These are phyloP conservation scores for Citrullus amarus DNA, from an alignment of 306 rosid genomes.

Conservation along the genomic window DNA sequence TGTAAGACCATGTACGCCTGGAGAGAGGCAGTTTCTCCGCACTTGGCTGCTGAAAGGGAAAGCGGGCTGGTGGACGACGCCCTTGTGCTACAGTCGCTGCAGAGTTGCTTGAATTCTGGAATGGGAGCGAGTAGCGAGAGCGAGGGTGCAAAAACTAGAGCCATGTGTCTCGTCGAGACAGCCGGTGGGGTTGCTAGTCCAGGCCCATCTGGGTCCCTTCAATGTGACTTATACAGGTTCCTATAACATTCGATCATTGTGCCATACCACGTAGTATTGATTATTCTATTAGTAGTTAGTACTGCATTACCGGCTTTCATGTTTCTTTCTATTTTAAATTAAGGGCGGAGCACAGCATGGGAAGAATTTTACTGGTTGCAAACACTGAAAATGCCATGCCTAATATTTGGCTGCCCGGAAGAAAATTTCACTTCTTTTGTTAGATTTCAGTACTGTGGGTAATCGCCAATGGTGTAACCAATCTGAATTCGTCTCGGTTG, in stretches of 20 bases:
- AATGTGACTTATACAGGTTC: conserved; percentile 83
- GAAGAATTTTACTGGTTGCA: not conserved
- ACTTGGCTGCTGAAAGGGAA: conserved; percentile 77
- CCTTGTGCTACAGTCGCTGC: conserved; percentile 30
- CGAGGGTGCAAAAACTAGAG: conserved; percentile 24
- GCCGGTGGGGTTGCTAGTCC: conserved; percentile 96
- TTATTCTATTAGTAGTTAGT: not conserved
- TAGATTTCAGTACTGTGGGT: not conserved
- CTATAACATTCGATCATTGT: not conserved
- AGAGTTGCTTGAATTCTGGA: conserved; percentile 32
- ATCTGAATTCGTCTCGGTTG: not conserved
- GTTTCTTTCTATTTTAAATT: not conserved
- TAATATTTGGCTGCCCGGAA: not conserved
- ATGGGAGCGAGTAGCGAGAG: conserved; percentile 13
- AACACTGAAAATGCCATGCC: not conserved
- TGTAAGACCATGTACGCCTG: conserved; percentile 88
- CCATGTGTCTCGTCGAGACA: conserved; percentile 66
- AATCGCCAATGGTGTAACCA: not conserved
- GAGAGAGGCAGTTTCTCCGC: conserved; percentile 81
- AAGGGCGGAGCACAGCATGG: not conserved
- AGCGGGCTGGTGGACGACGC: conserved; percentile 39
- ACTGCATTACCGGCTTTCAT: not conserved
- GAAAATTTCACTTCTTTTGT: not conserved
- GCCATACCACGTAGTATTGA: not conserved
- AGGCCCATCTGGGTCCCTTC: conserved; percentile 88